Evolutionary conservation across 169 alveolate genomes (phyloP).

Genomic region (Cryptosporidium baileyi): DNA sequence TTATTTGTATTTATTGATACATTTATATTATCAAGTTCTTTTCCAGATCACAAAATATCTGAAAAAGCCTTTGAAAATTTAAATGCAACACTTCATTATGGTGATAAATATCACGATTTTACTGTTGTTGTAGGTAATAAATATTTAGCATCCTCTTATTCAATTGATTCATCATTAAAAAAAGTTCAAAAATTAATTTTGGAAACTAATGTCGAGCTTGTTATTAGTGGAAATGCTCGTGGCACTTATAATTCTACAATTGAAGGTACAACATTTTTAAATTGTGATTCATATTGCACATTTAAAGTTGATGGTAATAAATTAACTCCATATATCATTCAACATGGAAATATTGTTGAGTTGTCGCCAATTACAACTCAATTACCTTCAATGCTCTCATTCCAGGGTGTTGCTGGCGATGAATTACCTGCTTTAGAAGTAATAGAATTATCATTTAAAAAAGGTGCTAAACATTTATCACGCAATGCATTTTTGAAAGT

Average conservation of each 20-base stretch:
- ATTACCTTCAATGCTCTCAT: background rate
- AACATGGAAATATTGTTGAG: conserved; percentile 8
- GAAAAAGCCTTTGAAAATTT: conserved; percentile 52
- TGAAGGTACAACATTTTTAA: conserved; percentile 38
- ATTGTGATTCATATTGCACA: conserved; percentile 64
- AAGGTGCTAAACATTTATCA: conserved; percentile 67
- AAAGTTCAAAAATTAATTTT: conserved; percentile 58
- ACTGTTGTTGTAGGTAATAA: conserved; percentile 67
- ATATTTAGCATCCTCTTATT: conserved; percentile 59
- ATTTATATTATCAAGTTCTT: conserved; percentile 58
- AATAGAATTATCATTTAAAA: conserved; percentile 56
- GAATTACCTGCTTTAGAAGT: conserved; percentile 51
- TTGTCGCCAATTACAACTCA: conserved; percentile 49
- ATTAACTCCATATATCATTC: conserved; percentile 50
- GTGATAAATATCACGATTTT: conserved; percentile 42
- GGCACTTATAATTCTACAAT: conserved; percentile 57
- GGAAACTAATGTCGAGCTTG: conserved; percentile 62
- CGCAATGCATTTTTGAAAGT: conserved; percentile 55
- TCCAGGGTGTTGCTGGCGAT: conserved; percentile 69
- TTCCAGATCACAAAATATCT: conserved; percentile 66
- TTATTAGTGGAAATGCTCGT: conserved; percentile 41
- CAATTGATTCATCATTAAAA: conserved; percentile 52
- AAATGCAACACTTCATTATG: conserved; percentile 59
- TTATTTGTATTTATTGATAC: conserved; percentile 65
- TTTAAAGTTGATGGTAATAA: conserved; percentile 56